Evolutionary conservation across 306 rosid species (phyloP), one percentile per base, ranked within the genome.

Genomic region (Cajanus cajan): DNA sequence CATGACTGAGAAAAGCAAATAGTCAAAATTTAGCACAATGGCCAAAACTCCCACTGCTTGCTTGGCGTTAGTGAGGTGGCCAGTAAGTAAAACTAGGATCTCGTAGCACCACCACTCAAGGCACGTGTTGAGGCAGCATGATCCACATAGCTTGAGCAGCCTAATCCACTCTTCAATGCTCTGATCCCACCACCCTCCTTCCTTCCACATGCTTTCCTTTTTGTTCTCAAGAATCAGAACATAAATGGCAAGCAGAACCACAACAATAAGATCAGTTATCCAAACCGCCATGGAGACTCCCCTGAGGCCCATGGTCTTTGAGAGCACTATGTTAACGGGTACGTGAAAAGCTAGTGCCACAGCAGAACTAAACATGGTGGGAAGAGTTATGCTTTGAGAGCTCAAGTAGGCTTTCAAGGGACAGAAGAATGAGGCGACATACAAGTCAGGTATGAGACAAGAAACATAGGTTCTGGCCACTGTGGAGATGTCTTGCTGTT

Each of bases 51-150:
- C 95, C 13, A 91, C 83, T 16, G 84, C 78, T 61, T 87, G 87
- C 71, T 54, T 90, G 3, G 98, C 94, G 2, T 95, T 82, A 14
- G 76, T 40, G 1, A 95, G 88, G 76, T 86, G 83, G 9, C 98
- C 98, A 0, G 98, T 85, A 15, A 95, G 93, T 72, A 95, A 66
- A 40, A 95, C 87, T 12, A 95, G 70, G 68, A 92, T 90, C 90
- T 95, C 98, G 74, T 87, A 92, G 64, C 98, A 92, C 98, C 98
- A 95, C 97, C 98, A 95, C 71, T 95, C 98, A 8, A 95, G 86
- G 85, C 98, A 95, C 41, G 91, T 87, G 31, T 86, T 89, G 75
- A 95, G 92, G 83, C 98, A 95, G 64, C 97, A 92, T 36, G 98
- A 84, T 33, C 97, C 97, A 36, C 88, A 66, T 12, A 95, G 94